Evolutionary conservation across 1,284 basidiomycete species (phyloP), one percentile per base, ranked within the genome.

Genomic region (Hypsizygus ulmarius): DNA sequence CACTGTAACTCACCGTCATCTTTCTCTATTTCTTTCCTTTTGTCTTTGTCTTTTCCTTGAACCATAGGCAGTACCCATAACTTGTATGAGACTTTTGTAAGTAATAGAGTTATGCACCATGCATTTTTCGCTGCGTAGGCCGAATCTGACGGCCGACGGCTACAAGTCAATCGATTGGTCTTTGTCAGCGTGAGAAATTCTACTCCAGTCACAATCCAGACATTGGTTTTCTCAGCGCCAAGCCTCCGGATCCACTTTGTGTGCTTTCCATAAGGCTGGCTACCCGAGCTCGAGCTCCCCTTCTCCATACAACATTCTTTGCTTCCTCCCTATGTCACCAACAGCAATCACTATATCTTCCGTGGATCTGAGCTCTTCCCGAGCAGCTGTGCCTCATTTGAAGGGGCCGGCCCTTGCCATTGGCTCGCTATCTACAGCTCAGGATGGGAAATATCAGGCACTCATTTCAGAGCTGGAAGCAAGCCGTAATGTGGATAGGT

Each of bases 401-500:
- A 74, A 78, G 54, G 75, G 75, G 10, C 59, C 70, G 43, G 78
- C 81, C 3, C 75, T 90, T 39, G 83, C 77, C 45, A 78, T 90
- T 55, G 87, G 87, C 49, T 89, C 86, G n/a, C 75, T 81, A 9
- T 69, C 74, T 7, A 87, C 86, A 3, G 87, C 87, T 3, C 76
- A 81, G 61, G 79, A 88, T 62, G 88, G 88, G 37, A 75, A 74
- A 60, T 91, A 91, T 61, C 88, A 90, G 61, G 67, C 74, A 4
- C 65, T 87, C 49, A 74, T 90, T 43, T 73, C 78, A 3, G 71
- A 74, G 49, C 67, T 90, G 43, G 78, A 81, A 64, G 63, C 66
- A 48, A 72, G 72, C 12, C 65, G 76, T 50, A 62, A 66, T 32
- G 81, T 88, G 34, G 87, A 90, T 57, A 81, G 75, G 56, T 81